phyloP scores from a whole-genome alignment of 441 rosid species.

The Caryocar brasiliense region DNA sequence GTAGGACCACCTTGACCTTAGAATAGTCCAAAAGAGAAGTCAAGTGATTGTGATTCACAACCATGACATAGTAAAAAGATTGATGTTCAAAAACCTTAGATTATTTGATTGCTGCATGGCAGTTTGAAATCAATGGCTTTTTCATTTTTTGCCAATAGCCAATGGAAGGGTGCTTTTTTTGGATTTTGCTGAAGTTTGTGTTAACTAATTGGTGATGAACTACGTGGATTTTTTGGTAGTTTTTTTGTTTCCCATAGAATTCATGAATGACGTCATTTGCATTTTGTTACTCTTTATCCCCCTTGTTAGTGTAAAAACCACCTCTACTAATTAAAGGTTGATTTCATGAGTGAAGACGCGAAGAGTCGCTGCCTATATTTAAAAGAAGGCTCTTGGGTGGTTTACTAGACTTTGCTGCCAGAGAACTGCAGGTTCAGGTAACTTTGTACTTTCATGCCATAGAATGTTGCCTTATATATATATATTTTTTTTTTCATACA shows the following conservation, averaged over 20 bases:
- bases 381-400: conserved; percentile 96
- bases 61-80: too few relatives aligned
- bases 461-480: too few relatives aligned
- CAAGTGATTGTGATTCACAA: too few relatives aligned
- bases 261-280: conserved; percentile 1
- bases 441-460: background rate
- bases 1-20: too few relatives aligned
- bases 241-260: background rate
- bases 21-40: background rate
- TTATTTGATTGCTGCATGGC: too few relatives aligned
- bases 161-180: background rate
- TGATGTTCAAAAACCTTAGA: too few relatives aligned
- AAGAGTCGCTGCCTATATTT: conserved; percentile 90
- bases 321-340: conserved; percentile 1
- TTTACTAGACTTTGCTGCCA: conserved; percentile 92
- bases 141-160: too few relatives aligned
- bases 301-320: too few relatives aligned
- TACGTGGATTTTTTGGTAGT: background rate
- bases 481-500: too few relatives aligned
- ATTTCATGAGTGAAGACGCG: conserved; percentile 59
- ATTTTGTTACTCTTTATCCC: too few relatives aligned
- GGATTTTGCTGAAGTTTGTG: background rate
- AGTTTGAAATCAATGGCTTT: too few relatives aligned
- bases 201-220: background rate
- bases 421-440: conserved; percentile 99